These are phyloP conservation scores for Hysterangium stoloniferum DNA, from an alignment of 768 basidiomycete species.

Conservation along the genomic window DNA sequence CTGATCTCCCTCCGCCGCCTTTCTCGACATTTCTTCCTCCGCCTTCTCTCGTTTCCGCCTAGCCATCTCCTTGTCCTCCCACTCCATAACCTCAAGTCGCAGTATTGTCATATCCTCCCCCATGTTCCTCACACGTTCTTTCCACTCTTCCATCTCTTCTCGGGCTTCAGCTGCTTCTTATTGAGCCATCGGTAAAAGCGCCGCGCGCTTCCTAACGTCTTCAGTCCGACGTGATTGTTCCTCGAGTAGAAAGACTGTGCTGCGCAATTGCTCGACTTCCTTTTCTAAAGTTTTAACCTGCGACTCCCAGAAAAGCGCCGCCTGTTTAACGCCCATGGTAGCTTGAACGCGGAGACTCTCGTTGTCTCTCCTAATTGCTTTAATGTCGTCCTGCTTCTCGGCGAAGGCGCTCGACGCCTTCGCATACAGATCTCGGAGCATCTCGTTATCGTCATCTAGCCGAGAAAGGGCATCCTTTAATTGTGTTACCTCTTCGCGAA, in stretches of 20 bases:
- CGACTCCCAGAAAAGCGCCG: slow-evolving; percentile 43
- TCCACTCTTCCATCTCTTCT: slow-evolving; percentile 22
- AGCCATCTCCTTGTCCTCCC: slow-evolving; percentile 16
- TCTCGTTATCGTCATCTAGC: slow-evolving; percentile 31
- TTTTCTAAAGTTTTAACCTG: slow-evolving; percentile 39
- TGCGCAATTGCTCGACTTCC: slow-evolving; percentile 41
- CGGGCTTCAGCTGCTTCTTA: slow-evolving; percentile 43
- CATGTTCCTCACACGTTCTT: slow-evolving; percentile 16
- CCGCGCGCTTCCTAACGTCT: slow-evolving; percentile 52
- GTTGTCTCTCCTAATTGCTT: slow-evolving; percentile 42
- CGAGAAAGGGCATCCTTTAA: background rate
- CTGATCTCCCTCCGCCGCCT: slow-evolving; percentile 23
- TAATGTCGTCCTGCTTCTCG: slow-evolving; percentile 25
- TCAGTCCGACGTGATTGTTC: slow-evolving; percentile 54
- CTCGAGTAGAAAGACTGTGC: slow-evolving; percentile 40
- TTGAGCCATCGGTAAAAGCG: slow-evolving; percentile 16
- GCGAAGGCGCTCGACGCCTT: slow-evolving; percentile 34
- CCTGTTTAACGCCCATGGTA: slow-evolving; percentile 41
- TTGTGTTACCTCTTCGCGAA: background rate
- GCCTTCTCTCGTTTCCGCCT: slow-evolving; percentile 19
- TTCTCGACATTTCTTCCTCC: slow-evolving; percentile 19
- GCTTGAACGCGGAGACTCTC: slow-evolving; percentile 44
- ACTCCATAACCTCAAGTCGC: slow-evolving; percentile 11
- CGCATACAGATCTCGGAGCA: slow-evolving; percentile 48
- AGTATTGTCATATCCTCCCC: slow-evolving; percentile 15